Evolutionary conservation across 2,329 filamentous ascomycete species (phyloP), one percentile per base, ranked within the genome.

Genomic region (Fusarium proliferatum): DNA sequence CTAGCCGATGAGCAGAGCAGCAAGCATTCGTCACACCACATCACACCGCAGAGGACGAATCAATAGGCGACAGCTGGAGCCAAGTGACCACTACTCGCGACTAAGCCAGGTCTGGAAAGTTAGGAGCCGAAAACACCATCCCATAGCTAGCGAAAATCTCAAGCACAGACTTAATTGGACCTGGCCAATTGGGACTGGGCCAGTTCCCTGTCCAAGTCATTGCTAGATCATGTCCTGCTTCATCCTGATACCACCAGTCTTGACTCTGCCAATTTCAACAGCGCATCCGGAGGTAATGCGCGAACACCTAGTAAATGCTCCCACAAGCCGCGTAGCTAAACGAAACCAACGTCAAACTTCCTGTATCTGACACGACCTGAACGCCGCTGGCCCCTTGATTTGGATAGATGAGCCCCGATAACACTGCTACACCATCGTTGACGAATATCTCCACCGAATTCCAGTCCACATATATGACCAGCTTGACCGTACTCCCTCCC

Each of bases 71-170:
- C 9, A 28, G 13, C 5, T 48, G 19, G 19, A 5, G 19, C 46
- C 21, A 3, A 12, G 6, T 11, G 28, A 17, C 46, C 46, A 30
- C 46, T 19, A 12, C 6, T 16, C 6, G 10, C 21, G 13, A 49
- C 28, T 30, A 30, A 9, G 0, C 19, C 9, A 49, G 28, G 46
- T 2, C 64, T 13, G 79, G 78, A 36, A 65, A 78, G 16, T 80
- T 60, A 26, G 53, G 73, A 13, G 75, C 77, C 28, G 77, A 77
- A 67, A 81, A 73, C 21, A 75, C 74, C 4, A 73, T 78, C 13
- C 79, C 33, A 33, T 33, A 4, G 33, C 33, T 33, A 33, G 33
- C 33, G 33, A 33, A 33, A 33, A 33, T 13, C 33, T 33, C 11
- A 33, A 33, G 33, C 33, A 33, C 33, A 13, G 33, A 33, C 5